These are phyloP conservation scores for Ogataea saltuana DNA, from an alignment of 805 yeast genomes.

Conservation along the genomic window DNA sequence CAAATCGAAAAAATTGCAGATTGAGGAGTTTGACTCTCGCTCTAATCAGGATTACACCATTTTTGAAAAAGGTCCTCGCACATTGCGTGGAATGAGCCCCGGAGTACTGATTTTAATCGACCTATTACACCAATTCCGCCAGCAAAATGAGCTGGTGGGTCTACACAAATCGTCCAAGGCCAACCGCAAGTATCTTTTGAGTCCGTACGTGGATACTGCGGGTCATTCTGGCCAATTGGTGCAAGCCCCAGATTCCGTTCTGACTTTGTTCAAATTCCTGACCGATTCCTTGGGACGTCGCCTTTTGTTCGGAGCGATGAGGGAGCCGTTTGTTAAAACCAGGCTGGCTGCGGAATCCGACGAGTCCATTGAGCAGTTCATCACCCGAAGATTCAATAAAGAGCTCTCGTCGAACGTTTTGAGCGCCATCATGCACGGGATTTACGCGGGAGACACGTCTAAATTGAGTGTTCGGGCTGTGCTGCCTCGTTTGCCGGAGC, in stretches of 20 bases:
- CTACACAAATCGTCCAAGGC: constrained; percentile 60
- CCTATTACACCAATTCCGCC: constrained; percentile 50
- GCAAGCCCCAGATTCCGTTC: constrained; percentile 50
- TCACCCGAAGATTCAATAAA: constrained; percentile 69
- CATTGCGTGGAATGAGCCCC: constrained; percentile 77
- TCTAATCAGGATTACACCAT: constrained; percentile 31
- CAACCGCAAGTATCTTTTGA: constrained; percentile 69
- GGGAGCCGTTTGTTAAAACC: constrained; percentile 49
- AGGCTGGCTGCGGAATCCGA: constrained; percentile 42
- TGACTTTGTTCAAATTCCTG: constrained; percentile 35
- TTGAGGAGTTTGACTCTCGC: constrained; percentile 29
- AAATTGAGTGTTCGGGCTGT: constrained; percentile 66
- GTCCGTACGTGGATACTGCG: constrained; percentile 23
- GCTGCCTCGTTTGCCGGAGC: constrained; percentile 51
- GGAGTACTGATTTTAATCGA: constrained; percentile 75
- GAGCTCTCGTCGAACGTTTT: constrained; percentile 54
- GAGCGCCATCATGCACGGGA: constrained; percentile 85
- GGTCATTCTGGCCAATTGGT: constrained; percentile 43
- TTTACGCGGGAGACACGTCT: constrained; percentile 82
- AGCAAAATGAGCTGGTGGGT: constrained; percentile 53
- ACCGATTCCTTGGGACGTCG: constrained; percentile 30
- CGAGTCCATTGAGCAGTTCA: constrained; percentile 69
- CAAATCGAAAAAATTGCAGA: constrained; percentile 45
- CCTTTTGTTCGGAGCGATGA: constrained; percentile 43
- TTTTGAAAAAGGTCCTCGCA: constrained; percentile 89